A percentile compares a stretch with the other conserved stretches of the same genome.
Conservation (phyloP, 805 yeast species). For the Candida boleticola region DNA sequence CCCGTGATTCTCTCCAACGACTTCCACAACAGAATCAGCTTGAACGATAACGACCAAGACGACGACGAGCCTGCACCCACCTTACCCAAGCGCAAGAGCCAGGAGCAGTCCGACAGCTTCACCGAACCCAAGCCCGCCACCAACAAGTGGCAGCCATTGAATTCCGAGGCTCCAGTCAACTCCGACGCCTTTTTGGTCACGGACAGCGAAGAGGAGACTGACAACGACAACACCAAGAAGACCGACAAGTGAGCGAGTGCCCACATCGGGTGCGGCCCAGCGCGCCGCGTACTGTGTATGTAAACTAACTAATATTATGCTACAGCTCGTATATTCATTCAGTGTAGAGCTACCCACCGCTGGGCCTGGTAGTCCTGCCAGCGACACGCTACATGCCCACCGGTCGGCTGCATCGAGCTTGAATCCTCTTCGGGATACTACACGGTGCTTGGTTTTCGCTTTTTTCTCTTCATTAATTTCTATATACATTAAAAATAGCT, state of each 20-base stretch:
- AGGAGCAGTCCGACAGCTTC: conserved; percentile 8
- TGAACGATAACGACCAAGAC: conserved; percentile 34
- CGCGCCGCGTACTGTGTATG: no score
- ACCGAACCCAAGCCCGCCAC: conserved; percentile 4
- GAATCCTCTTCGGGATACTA: no score
- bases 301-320: no score
- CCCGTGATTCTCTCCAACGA: conserved; percentile 52
- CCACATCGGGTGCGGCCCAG: no score
- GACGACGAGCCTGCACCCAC: conserved; percentile 15
- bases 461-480: no score
- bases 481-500: no score
- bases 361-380: no score
- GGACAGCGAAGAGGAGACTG: conserved; percentile 39
- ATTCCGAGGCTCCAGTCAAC: conserved; percentile 37
- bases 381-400: no score
- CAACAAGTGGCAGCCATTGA: conserved; percentile 39
- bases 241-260: background rate
- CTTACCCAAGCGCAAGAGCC: conserved; percentile 14
- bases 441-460: no score
- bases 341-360: no score
- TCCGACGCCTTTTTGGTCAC: conserved; percentile 44
- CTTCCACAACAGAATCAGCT: conserved; percentile 46
- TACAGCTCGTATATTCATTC: no score
- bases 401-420: no score
- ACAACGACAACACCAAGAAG: conserved; percentile 3